Evolutionary conservation across 2,329 filamentous ascomycete genomes (phyloP).

Genomic region (Fusarium irregulare): DNA sequence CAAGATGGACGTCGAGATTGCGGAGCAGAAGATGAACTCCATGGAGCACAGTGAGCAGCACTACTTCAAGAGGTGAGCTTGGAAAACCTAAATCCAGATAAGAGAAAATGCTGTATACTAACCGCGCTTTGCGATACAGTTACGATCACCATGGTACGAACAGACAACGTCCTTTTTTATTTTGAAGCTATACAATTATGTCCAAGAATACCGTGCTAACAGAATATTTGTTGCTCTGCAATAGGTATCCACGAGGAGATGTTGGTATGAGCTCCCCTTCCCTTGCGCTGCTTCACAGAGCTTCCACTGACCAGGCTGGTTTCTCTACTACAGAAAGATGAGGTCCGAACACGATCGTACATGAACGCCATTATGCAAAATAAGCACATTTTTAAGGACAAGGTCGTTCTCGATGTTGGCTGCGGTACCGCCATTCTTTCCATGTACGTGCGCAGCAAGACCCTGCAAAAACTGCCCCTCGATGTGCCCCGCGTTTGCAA

Average conservation of each 20-base stretch:
- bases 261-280: conserved; percentile 74
- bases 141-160: conserved; percentile 94
- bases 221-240: conserved; percentile 49
- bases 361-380: conserved; percentile 98
- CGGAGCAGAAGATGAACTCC: conserved; percentile 72
- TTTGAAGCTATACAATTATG: conserved; percentile 3
- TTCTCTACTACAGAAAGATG: conserved; percentile 80
- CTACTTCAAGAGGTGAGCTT: conserved; percentile 92
- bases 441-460: conserved; percentile 74
- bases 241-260: conserved; percentile 97
- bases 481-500: conserved; percentile 32
- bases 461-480: conserved; percentile 18
- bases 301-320: conserved; percentile 36
- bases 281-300: conserved; percentile 22
- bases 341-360: conserved; percentile 95
- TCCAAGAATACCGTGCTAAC: conserved; percentile 28
- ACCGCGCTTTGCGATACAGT: conserved; percentile 62
- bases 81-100: not conserved
- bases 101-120: conserved; percentile 47
- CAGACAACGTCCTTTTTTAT: conserved; percentile 46
- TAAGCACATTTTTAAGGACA: conserved; percentile 87
- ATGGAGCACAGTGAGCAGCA: conserved; percentile 97
- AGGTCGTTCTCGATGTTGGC: conserved; percentile 92
- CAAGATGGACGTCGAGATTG: conserved; percentile 69
- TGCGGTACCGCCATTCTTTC: conserved; percentile 98